Evolutionary conservation across 805 yeast species (phyloP), one percentile per base, ranked within the genome.

Genomic region (Ogataea ganodermae): DNA sequence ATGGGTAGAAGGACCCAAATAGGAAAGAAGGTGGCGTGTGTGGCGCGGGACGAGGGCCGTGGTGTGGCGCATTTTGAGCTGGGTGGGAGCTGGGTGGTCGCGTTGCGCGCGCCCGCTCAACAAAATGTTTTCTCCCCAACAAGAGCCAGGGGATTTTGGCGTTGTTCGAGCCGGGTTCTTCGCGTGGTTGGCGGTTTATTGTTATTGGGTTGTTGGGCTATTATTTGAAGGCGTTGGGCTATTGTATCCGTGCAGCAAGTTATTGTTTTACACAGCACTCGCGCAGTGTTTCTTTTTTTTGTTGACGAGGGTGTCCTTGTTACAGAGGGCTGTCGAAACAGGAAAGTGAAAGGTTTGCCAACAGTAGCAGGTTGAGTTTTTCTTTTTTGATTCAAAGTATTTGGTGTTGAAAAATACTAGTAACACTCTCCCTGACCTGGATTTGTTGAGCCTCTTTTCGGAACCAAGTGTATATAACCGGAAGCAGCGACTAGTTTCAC

Each of bases 231-330:
- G 22, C 42, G 32, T 38, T 26, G 23, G 31, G 23, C 22, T 26
- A 38, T 38, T 38, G 31, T 36, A 17, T 16, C 14, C n/a, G 16
- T 24, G 18, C 24, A 3, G 7, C 12, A 3, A 4, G 13, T n/a
- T 12, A 13, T 28, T 40, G 44, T 31, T 22, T 7, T 7, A 7
- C 9, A 21, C 13, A 26, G 23, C 16, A 39, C 13, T 33, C 8
- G 26, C 12, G 16, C 7, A 14, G 36, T 30, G 33, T 40, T 40
- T 40, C 44, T 36, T 43, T 43, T 43, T 43, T 43, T 43, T 43
- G 46, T 43, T 43, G 46, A 43, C 46, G 37, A 43, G 46, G 28
- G 24, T 23, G 33, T 43, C 39, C 31, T 33, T 35, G 45, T 42
- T 33, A 30, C 18, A 35, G 46, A 35, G 30, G 39, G 46, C 35